phyloP scores from a whole-genome alignment of 345 rosid species.

The Hibiscus trionum region DNA sequence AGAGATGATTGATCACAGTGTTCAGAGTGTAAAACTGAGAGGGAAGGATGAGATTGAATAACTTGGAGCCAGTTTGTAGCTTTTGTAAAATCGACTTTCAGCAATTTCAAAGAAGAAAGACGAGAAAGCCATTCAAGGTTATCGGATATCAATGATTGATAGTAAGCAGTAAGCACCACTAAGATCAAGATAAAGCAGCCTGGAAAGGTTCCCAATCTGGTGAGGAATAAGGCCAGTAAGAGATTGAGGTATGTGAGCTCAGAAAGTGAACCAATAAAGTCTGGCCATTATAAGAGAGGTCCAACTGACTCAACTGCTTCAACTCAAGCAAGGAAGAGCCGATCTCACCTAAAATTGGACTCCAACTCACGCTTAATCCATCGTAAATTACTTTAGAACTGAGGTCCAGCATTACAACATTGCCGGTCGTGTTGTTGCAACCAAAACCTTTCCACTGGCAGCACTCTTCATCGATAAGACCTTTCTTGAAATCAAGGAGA shows the following conservation, averaged over 20 bases:
- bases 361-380: too few relatives aligned
- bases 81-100: not conserved
- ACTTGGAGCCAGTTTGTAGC: slow-evolving; percentile 1
- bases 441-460: slow-evolving; percentile 2
- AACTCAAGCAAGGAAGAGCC: slow-evolving; percentile 13
- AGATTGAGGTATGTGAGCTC: slow-evolving; percentile 7
- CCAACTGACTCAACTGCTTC: slow-evolving; percentile 3
- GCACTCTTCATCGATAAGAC: slow-evolving; percentile 1
- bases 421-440: slow-evolving; percentile 11
- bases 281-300: slow-evolving; percentile 13
- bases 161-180: too few relatives aligned
- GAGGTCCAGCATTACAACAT: slow-evolving; percentile 8
- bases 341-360: not conserved
- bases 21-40: not conserved
- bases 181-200: not conserved
- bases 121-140: slow-evolving; percentile 8
- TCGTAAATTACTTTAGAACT: not conserved
- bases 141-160: not conserved
- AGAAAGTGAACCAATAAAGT: slow-evolving; percentile 8
- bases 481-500: slow-evolving; percentile 4
- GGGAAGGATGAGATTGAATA: slow-evolving; percentile 9
- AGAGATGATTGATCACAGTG: not conserved
- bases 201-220: slow-evolving; percentile 2
- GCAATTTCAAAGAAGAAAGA: slow-evolving; percentile 6
- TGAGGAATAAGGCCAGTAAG: slow-evolving; percentile 5